Conservation (phyloP, 2,329 filamentous ascomycete species). For the Juglanconis sp. region DNA sequence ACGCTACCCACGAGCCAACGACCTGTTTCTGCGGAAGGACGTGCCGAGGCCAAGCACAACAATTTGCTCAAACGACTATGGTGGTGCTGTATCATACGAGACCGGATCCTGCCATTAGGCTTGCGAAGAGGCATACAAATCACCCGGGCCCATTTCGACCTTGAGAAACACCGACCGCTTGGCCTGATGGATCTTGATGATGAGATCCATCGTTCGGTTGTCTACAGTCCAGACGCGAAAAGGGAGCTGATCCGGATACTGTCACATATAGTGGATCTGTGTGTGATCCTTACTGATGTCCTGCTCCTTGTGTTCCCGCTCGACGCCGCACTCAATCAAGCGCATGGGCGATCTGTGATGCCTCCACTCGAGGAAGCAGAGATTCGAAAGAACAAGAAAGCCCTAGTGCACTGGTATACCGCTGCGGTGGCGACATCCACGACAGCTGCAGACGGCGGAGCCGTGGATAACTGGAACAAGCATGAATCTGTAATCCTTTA, state of each 20-base stretch:
- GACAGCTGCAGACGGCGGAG: constrained; percentile 25
- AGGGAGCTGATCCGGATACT: constrained; percentile 41
- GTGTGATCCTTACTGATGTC: constrained; percentile 44
- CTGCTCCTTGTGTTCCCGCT: constrained; percentile 43
- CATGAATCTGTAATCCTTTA: constrained; percentile 42
- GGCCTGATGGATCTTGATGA: constrained; percentile 41
- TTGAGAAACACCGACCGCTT: constrained; percentile 35
- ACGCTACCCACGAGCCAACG: constrained; percentile 24
- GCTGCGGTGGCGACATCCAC: constrained; percentile 32
- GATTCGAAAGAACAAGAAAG: constrained; percentile 32
- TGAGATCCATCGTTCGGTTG: constrained; percentile 41
- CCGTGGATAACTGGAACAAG: constrained; percentile 38
- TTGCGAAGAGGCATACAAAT: constrained; percentile 46
- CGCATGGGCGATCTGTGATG: not conserved
- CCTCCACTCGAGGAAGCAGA: constrained; percentile 31
- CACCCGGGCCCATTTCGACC: constrained; percentile 37
- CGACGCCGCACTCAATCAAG: constrained; percentile 28
- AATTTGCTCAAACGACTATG: constrained; percentile 41
- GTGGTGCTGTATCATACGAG: constrained; percentile 51
- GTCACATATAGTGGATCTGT: constrained; percentile 43
- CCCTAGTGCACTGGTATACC: constrained; percentile 38
- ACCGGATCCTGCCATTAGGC: constrained; percentile 44
- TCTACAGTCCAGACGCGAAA: constrained; percentile 46
- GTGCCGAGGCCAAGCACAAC: not conserved
- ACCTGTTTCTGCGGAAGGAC: constrained; percentile 23